Evolutionary conservation across 1,284 basidiomycete genomes (phyloP).

Genomic region (Marasmius fiardii): DNA sequence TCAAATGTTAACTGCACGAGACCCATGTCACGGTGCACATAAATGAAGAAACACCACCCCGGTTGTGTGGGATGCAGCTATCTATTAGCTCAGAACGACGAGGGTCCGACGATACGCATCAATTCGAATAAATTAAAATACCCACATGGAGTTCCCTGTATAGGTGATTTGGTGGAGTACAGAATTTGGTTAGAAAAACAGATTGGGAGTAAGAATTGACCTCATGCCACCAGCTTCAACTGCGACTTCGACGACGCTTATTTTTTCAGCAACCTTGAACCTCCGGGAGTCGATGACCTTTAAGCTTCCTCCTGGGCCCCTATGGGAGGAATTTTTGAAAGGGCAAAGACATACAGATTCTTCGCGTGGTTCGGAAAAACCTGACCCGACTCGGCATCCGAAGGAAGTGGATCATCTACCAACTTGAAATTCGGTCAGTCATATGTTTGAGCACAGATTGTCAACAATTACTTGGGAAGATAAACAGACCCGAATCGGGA

Average conservation of each 20-base stretch:
- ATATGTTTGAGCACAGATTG: slow-evolving; percentile 3
- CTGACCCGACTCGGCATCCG: slow-evolving; percentile 33
- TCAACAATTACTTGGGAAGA: slow-evolving; percentile 42
- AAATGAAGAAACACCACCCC: slow-evolving; percentile 40
- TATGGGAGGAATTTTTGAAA: slow-evolving; percentile 42
- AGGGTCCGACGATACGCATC: neutral
- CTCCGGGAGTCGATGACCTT: slow-evolving; percentile 58
- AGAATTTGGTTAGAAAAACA: too few relatives aligned
- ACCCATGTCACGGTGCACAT: slow-evolving; percentile 5
- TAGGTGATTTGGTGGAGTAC: slow-evolving; percentile 1
- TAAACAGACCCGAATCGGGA: slow-evolving; percentile 48
- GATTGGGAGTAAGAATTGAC: slow-evolving; percentile 22
- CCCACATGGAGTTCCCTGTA: slow-evolving; percentile 52
- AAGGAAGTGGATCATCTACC: slow-evolving; percentile 35
- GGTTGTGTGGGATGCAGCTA: slow-evolving; percentile 51
- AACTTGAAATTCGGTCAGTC: slow-evolving; percentile 16
- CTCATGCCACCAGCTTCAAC: slow-evolving; percentile 59
- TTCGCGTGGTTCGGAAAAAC: slow-evolving; percentile 43
- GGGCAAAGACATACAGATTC: slow-evolving; percentile 47
- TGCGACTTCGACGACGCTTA: slow-evolving; percentile 55
- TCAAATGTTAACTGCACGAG: neutral
- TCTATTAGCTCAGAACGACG: neutral
- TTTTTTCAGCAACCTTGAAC: slow-evolving; percentile 53
- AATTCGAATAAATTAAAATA: slow-evolving; percentile 8
- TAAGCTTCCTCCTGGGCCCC: slow-evolving; percentile 47